Base-by-base conservation (phyloP, 306 rosid genomes). In the Begonia masoniana region DNA sequence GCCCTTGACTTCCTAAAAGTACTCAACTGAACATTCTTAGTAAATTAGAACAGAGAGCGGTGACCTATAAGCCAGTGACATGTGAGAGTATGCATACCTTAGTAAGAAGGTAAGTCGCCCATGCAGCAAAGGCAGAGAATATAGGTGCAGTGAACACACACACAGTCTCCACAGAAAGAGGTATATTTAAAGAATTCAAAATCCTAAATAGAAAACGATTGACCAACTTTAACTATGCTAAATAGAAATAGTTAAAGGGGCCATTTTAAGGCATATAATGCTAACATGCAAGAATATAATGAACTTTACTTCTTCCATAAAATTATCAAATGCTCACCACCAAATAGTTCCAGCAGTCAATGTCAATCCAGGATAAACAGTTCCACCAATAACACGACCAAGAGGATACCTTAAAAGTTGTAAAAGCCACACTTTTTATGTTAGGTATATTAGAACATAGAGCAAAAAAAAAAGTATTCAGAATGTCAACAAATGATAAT, bases 361-460 rank as follows among this genome's bases (percentile, higher is more conserved):
- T 52, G 97, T 91, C 81, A 91, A 74, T 59, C 97, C 97, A 4
- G 97, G 97, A 73, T 81, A 91, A 74, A 91, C 97, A 50, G 96
- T 91, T 68, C 97, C 97, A 45, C 97, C 97, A 57, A 91, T 85
- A 62, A 91, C 97, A 59, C 97, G 94, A 43, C 97, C 97, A 57
- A 91, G 97, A 64, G 97, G 97, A 83, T 91, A 91, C 99, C 99
- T 88, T 61, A 55, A 62, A 75, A 63, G 1, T 31, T 31, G 9
- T 31, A 31, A 31, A 31, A 31, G 39, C 39, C 39, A 31, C 8
- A 31, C 1, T 31, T 31, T 31, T 31, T 7, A 31, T 31, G 39
- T 5, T 31, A 31, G 39, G 24, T 21, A 73, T 35, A 36, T 43
- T 69, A 61, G 36, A 43, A 54, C 41, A 50, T 1, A 61, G 7